A percentile compares a stretch with the other conserved stretches of the same genome.
These are phyloP conservation scores for Leccinum fallax DNA, from an alignment of 1,284 basidiomycete genomes.

Conservation along the genomic window DNA sequence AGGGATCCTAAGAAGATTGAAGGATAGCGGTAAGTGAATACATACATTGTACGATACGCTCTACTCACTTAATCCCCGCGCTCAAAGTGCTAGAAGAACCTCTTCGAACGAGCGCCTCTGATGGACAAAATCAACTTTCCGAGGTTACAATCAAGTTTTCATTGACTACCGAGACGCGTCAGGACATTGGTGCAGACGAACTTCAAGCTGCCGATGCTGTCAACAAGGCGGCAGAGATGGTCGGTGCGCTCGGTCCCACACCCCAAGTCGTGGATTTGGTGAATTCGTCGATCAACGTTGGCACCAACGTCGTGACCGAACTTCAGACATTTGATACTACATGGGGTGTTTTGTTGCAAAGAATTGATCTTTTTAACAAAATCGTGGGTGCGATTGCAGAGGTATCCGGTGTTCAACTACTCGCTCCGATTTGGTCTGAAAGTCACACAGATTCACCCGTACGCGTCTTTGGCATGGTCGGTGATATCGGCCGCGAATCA, in stretches of 20 bases:
- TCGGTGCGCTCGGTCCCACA: not conserved
- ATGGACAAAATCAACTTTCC: not conserved
- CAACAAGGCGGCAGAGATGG: conserved; percentile 1
- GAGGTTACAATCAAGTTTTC: conserved; percentile 19
- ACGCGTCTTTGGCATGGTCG: conserved; percentile 24
- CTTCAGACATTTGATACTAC: conserved; percentile 20
- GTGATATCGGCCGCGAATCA: conserved; percentile 25
- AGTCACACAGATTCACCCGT: conserved; percentile 19
- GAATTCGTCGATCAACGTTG: not conserved
- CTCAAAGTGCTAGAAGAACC: conserved; percentile 20
- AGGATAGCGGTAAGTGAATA: conserved; percentile 20
- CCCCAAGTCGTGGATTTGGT: not conserved
- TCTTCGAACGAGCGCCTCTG: conserved; percentile 5
- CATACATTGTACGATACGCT: not conserved
- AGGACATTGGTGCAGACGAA: not conserved
- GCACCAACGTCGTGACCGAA: not conserved
- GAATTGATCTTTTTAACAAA: conserved; percentile 15
- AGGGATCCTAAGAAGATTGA: conserved; percentile 11
- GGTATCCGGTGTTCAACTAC: conserved; percentile 7
- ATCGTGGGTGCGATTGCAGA: conserved; percentile 12
- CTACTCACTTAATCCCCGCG: not conserved
- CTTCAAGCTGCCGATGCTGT: conserved; percentile 22
- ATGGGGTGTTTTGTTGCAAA: conserved; percentile 21
- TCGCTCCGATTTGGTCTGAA: not conserved
- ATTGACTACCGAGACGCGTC: not conserved